Conservation (phyloP, 2,329 filamentous ascomycete genomes). For the Ophiosphaerella narmari region DNA sequence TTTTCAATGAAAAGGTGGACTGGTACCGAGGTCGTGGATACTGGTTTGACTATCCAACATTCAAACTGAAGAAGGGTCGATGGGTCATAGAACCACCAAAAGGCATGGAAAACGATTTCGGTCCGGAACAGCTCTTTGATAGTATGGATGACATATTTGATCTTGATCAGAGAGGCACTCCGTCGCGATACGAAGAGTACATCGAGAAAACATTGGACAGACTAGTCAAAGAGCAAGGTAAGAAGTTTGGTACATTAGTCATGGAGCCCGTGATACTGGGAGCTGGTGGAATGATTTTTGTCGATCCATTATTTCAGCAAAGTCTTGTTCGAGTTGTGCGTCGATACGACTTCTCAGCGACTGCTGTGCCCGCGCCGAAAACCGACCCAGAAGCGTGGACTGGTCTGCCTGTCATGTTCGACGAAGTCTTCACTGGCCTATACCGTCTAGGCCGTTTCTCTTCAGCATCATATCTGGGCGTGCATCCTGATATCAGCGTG, state of each 20-base stretch:
- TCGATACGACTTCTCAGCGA: constrained; percentile 58
- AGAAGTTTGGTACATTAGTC: constrained; percentile 75
- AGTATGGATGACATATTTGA: constrained; percentile 41
- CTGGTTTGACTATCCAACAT: constrained; percentile 80
- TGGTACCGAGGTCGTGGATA: constrained; percentile 81
- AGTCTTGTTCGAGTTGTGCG: constrained; percentile 73
- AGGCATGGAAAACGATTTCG: constrained; percentile 54
- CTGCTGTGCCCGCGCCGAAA: neutral
- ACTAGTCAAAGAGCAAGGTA: constrained; percentile 60
- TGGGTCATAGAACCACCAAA: constrained; percentile 68
- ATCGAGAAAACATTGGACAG: constrained; percentile 61
- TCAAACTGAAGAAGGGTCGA: constrained; percentile 67
- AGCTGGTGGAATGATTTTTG: constrained; percentile 82
- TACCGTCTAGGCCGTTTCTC: constrained; percentile 78
- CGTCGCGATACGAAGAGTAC: constrained; percentile 61
- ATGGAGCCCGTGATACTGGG: constrained; percentile 81
- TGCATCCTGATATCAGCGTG: constrained; percentile 74
- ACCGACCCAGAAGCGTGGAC: constrained; percentile 60
- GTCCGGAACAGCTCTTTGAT: constrained; percentile 43
- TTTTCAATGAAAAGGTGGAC: constrained; percentile 81
- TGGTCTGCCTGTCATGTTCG: constrained; percentile 78
- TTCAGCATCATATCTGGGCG: constrained; percentile 69
- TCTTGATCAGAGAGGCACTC: neutral
- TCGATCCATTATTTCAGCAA: constrained; percentile 81
- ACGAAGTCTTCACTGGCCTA: constrained; percentile 86